phyloP scores from a whole-genome alignment of 163 green algal genomes.

The Picocystis sp. region DNA sequence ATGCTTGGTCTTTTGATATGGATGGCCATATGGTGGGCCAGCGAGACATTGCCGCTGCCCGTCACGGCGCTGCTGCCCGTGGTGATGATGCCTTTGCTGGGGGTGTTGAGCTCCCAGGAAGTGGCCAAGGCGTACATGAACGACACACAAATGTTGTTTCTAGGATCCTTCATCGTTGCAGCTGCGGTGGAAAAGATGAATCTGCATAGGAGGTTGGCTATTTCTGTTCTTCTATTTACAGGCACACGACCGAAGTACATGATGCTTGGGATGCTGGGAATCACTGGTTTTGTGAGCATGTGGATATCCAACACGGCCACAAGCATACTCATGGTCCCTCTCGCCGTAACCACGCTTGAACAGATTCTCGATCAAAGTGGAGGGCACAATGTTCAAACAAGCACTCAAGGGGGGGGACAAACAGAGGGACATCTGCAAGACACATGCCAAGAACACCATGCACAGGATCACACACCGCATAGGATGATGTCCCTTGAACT shows the following conservation, averaged over 20 bases:
- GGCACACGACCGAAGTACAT: neutral
- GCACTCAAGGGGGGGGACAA: too few species aligned
- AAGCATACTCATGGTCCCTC: conserved; percentile 15
- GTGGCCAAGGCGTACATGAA: conserved; percentile 13
- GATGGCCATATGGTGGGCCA: conserved; percentile 17
- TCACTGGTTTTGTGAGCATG: conserved; percentile 12
- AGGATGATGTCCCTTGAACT: too few species aligned
- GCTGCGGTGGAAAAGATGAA: conserved; percentile 13
- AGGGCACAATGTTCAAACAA: too few species aligned
- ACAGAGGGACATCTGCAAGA: too few species aligned
- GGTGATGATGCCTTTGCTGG: conserved; percentile 4
- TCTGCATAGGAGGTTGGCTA: conserved; percentile 8
- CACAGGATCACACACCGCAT: too few species aligned
- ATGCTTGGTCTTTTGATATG: conserved; percentile 11
- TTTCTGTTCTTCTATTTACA: conserved; percentile 8
- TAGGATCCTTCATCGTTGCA: conserved; percentile 15
- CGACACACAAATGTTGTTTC: conserved; percentile 13
- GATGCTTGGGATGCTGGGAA: conserved; percentile 8
- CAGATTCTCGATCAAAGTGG: neutral
- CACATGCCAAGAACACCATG: too few species aligned
- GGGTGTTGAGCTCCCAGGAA: conserved; percentile 8
- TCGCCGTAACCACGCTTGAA: conserved; percentile 12
- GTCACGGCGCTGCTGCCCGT: conserved; percentile 10
- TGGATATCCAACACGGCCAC: conserved; percentile 17
- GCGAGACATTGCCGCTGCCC: conserved; percentile 14